Percentiles rank a stretch among this genome's conserved stretches.
phyloP scores from a whole-genome alignment of 148 eudicot species.

The Rheum nobile region DNA sequence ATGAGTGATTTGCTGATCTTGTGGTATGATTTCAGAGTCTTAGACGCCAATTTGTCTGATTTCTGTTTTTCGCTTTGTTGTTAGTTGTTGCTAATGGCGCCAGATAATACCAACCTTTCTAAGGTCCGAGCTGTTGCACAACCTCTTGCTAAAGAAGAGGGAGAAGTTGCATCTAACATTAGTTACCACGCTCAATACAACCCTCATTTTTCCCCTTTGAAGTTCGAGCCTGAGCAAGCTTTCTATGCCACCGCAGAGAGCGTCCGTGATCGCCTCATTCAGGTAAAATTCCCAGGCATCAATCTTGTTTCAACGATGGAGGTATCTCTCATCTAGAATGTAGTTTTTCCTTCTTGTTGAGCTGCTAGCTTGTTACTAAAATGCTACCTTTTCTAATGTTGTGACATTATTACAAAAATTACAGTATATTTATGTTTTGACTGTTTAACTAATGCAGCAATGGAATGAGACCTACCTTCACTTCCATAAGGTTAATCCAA shows the following conservation, averaged over 20 bases:
- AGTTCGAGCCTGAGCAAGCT: conserved; percentile 94
- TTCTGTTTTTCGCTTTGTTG: not conserved
- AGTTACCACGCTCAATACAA: conserved; percentile 78
- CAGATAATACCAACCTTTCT: not conserved
- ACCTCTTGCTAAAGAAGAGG: conserved; percentile 53
- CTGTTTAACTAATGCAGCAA: conserved; percentile 45
- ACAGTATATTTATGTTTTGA: not conserved
- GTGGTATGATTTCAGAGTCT: not conserved
- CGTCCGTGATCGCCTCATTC: conserved; percentile 78
- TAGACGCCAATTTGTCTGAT: not conserved
- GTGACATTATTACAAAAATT: too few species aligned
- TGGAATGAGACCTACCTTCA: conserved; percentile 93
- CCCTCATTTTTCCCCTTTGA: conserved; percentile 92
- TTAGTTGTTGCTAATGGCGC: not conserved
- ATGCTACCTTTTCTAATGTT: too few species aligned
- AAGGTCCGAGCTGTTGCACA: conserved; percentile 48
- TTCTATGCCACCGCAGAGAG: conserved; percentile 97
- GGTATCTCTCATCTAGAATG: not conserved
- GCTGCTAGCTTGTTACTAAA: not conserved
- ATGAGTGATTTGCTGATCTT: not conserved
- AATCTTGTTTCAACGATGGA: not conserved
- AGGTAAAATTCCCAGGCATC: conserved; percentile 27
- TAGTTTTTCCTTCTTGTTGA: not conserved
- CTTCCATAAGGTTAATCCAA: conserved; percentile 77
- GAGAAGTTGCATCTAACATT: conserved; percentile 80